phyloP scores from a whole-genome alignment of 2,329 filamentous ascomycete species.

The Fusarium redolens region DNA sequence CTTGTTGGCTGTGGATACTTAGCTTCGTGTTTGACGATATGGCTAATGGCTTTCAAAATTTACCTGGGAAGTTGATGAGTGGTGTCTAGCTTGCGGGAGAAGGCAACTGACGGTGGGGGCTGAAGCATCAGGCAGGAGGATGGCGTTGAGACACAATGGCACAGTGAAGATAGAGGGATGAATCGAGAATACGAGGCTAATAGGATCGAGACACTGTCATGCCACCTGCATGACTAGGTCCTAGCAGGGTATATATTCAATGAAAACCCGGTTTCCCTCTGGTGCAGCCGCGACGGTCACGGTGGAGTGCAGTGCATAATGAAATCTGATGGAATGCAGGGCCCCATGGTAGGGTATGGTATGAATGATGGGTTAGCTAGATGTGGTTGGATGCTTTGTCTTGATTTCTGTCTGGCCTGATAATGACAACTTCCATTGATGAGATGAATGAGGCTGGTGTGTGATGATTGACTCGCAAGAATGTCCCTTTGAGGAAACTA shows the following conservation, averaged over 20 bases:
- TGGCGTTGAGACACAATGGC: slow-evolving; percentile 23
- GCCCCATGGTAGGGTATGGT: neutral
- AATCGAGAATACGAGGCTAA: slow-evolving; percentile 11
- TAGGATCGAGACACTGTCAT: neutral
- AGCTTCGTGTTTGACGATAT: slow-evolving; percentile 3
- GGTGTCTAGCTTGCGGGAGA: neutral
- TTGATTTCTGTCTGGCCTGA: neutral
- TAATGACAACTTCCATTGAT: neutral
- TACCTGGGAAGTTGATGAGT: neutral
- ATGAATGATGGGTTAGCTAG: neutral
- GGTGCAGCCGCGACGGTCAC: neutral
- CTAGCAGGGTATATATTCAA: neutral
- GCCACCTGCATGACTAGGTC: neutral
- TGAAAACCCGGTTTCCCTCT: neutral
- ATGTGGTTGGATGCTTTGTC: neutral
- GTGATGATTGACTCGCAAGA: slow-evolving; percentile 18
- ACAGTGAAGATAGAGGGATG: neutral
- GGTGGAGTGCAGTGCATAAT: neutral
- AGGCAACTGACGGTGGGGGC: neutral
- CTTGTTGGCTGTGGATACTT: neutral
- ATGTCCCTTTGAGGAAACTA: slow-evolving; percentile 5
- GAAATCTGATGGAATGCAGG: slow-evolving; percentile 2
- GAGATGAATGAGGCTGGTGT: neutral
- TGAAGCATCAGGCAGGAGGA: slow-evolving; percentile 7
- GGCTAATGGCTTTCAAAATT: neutral